phyloP scores from a whole-genome alignment of 345 rosid genomes.

The Erodium maritimum region DNA sequence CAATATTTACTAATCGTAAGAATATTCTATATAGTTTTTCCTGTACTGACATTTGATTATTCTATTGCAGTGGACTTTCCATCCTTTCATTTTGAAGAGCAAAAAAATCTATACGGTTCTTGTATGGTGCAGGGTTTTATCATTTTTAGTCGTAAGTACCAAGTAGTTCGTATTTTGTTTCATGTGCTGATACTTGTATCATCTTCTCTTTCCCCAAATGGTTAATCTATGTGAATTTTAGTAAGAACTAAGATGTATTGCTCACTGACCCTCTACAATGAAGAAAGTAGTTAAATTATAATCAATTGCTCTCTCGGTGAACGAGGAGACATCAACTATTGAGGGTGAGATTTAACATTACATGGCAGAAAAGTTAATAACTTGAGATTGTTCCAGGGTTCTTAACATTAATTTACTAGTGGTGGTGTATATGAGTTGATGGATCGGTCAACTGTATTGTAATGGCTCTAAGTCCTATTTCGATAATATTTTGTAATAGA shows the following conservation, averaged over 20 bases:
- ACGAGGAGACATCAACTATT: no score
- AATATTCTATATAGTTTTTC: neutral
- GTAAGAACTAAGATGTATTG: neutral
- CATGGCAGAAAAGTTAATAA: no score
- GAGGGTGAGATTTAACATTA: no score
- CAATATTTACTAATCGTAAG: neutral
- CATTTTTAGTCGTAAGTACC: conserved; percentile 84
- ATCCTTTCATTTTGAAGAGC: conserved; percentile 90
- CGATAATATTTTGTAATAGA: neutral
- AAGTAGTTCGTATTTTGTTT: neutral
- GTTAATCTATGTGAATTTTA: neutral
- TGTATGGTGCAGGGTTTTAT: conserved; percentile 94
- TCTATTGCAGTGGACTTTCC: conserved; percentile 93
- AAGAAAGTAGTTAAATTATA: neutral
- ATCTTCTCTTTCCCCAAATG: neutral
- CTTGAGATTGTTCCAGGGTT: no score
- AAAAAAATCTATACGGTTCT: conserved; percentile 94
- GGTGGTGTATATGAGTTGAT: neutral
- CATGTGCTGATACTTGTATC: neutral
- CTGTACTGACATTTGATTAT: neutral
- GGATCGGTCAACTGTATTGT: neutral
- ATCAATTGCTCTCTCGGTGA: neutral
- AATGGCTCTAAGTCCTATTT: no score
- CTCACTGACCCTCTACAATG: neutral
- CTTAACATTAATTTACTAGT: neutral